phyloP scores from a whole-genome alignment of 352 stramenopile genomes.

The Detonula confervacea region DNA sequence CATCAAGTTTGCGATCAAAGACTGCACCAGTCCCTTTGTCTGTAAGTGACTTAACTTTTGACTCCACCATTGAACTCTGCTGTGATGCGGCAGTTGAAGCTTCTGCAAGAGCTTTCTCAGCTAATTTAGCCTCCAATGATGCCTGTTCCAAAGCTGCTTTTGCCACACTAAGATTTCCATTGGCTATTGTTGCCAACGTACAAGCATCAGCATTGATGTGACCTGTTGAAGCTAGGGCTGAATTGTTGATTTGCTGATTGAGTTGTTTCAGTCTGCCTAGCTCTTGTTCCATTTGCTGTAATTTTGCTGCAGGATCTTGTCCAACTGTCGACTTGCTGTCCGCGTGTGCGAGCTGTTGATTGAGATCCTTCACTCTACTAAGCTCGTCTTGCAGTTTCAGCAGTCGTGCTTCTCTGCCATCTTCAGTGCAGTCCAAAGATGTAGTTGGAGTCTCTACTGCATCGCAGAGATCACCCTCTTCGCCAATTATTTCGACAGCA shows the following conservation, averaged over 20 bases:
- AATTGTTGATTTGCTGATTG: conserved; percentile 10
- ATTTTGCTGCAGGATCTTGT: background rate
- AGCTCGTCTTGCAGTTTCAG: conserved; percentile 1
- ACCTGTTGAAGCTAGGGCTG: no score
- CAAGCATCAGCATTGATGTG: no score
- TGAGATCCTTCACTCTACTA: conserved; percentile 3
- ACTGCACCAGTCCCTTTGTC: conserved; percentile 60
- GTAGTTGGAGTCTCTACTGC: background rate
- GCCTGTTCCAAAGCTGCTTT: no score
- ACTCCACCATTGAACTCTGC: no score
- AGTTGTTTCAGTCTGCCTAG: conserved; percentile 3
- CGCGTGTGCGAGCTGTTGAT: background rate
- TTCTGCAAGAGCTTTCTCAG: no score
- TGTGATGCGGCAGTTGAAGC: no score
- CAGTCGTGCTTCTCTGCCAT: background rate
- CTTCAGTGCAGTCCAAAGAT: conserved; percentile 14
- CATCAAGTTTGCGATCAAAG: conserved; percentile 48
- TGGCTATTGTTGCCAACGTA: no score
- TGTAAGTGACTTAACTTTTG: conserved; percentile 30
- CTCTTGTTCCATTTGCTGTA: conserved; percentile 5
- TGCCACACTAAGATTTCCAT: no score
- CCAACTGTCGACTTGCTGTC: background rate
- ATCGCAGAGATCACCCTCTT: background rate
- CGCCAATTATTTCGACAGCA: background rate
- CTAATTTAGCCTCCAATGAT: no score